Base-by-base conservation (phyloP, 305 asterid species). In the Plantago lanceolata region DNA sequence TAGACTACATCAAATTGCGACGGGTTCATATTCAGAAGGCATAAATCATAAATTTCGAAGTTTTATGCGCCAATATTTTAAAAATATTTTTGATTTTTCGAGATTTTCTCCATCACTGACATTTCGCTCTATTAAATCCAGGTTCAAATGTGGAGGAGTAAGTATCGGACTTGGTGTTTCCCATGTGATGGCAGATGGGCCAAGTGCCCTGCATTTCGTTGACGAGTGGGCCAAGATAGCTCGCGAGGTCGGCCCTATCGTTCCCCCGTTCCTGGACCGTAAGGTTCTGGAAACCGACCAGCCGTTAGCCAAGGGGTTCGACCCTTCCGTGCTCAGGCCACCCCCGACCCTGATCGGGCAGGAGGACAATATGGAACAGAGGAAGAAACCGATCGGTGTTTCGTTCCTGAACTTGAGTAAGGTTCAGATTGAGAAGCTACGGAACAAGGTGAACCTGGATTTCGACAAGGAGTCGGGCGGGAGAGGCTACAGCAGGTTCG, bases 181-280 rank as follows among this genome's bases (percentile, higher is more conserved):
- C 3, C 92, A 85, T 28, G 85, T 80, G 0, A 77, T 76, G 28
- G 79, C 37, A 0, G 92, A 85, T 28, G 88, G 88, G 0, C 86
- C 67, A 14, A 78, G 92, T 43, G 83, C 84, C 0, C 70, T 73
- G 1, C 80, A 78, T 53, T 82, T 82, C 66, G 48, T 78, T 48
- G 33, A 62, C 15, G 87, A 82, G 40, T 85, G 89, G 89, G 89
- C 89, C 0, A 68, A 70, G 14, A 31, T 77, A 0, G 75, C 84
- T 1, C 73, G 82, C 0, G 89, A 85, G 3, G 76, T 60, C 64
- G 63, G 73, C 6, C 9, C 79, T 5, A 58, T 29, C 8, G n/a
- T 35, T 4, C 28, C 35, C n/a, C 92, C 87, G 0, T 43, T 65
- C 48, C 79, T 75, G 7, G 84, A 85, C 53, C 59, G 93, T 44